Conservation (phyloP, 306 rosid species). For the Myrica gale region DNA sequence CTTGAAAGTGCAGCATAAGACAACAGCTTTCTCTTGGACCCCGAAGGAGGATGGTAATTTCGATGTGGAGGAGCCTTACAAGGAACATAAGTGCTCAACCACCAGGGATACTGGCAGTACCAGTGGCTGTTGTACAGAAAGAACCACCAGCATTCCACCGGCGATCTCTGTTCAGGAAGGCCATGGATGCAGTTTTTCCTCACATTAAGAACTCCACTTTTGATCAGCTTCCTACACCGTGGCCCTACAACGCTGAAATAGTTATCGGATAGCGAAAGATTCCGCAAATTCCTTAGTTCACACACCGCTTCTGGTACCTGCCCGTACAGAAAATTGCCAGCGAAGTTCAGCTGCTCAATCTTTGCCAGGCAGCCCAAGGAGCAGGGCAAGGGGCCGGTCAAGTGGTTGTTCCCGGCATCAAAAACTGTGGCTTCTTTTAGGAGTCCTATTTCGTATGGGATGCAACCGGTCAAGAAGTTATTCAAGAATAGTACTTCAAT, state of each 20-base stretch:
- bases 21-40: slow-evolving; percentile 38
- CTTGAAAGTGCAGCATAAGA: slow-evolving; percentile 53
- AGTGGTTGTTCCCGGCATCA: slow-evolving; percentile 39
- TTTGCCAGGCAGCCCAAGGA: slow-evolving; percentile 42
- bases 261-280: slow-evolving; percentile 43
- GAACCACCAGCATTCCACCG: slow-evolving; percentile 30
- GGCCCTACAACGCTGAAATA: slow-evolving; percentile 39
- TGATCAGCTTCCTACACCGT: slow-evolving; percentile 31
- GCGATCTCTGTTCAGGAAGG: slow-evolving; percentile 41
- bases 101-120: slow-evolving; percentile 25
- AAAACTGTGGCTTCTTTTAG: slow-evolving; percentile 31
- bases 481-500: slow-evolving; percentile 35
- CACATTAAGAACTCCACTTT: slow-evolving; percentile 42
- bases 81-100: slow-evolving; percentile 29
- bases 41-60: neutral
- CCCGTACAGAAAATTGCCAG: slow-evolving; percentile 42
- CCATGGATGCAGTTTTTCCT: slow-evolving; percentile 40
- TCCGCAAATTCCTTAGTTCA: slow-evolving; percentile 30
- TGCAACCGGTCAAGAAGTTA: slow-evolving; percentile 43
- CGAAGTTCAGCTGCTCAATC: slow-evolving; percentile 43
- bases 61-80: slow-evolving; percentile 12
- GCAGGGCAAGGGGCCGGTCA: slow-evolving; percentile 46
- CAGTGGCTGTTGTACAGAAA: slow-evolving; percentile 1
- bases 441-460: slow-evolving; percentile 49
- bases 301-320: slow-evolving; percentile 42